A percentile compares a stretch with the other conserved stretches of the same genome.
Conservation (phyloP, 805 yeast species). For the Nakazawaea holstii region DNA sequence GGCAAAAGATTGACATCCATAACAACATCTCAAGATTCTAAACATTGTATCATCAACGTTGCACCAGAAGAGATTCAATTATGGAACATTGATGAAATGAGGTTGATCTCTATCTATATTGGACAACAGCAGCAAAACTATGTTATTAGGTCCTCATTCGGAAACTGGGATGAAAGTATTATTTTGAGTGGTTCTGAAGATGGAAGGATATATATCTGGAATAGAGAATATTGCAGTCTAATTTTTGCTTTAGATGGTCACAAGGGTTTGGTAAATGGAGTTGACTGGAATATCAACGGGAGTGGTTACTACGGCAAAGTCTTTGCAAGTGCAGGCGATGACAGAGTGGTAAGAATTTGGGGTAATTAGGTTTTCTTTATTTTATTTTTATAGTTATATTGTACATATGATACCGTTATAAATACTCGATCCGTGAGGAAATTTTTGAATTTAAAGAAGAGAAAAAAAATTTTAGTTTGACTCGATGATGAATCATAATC, state of each 20-base stretch:
- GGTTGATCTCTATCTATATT: constrained; percentile 54
- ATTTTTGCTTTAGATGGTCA: constrained; percentile 61
- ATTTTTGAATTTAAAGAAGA: constrained; percentile 3
- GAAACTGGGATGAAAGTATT: constrained; percentile 63
- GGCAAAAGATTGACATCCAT: constrained; percentile 63
- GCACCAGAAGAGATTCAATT: constrained; percentile 74
- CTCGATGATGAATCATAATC: background rate
- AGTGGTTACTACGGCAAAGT: constrained; percentile 22
- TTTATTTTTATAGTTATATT: background rate
- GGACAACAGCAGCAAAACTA: constrained; percentile 71
- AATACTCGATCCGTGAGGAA: background rate
- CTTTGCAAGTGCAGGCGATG: constrained; percentile 87
- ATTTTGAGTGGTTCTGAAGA: constrained; percentile 83
- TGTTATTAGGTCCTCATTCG: constrained; percentile 74
- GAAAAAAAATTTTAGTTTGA: background rate
- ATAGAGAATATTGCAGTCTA: constrained; percentile 62
- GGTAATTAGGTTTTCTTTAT: constrained; percentile 20
- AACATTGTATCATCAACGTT: constrained; percentile 53
- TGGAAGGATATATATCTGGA: constrained; percentile 75
- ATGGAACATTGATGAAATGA: constrained; percentile 65
- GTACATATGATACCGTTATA: background rate
- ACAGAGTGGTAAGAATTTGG: constrained; percentile 66
- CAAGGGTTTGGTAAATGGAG: constrained; percentile 64
- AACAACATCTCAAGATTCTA: constrained; percentile 50
- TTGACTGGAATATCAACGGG: constrained; percentile 56